phyloP scores from a whole-genome alignment of 108 stramenopile species.

The Nannochloropsis gaditana region DNA sequence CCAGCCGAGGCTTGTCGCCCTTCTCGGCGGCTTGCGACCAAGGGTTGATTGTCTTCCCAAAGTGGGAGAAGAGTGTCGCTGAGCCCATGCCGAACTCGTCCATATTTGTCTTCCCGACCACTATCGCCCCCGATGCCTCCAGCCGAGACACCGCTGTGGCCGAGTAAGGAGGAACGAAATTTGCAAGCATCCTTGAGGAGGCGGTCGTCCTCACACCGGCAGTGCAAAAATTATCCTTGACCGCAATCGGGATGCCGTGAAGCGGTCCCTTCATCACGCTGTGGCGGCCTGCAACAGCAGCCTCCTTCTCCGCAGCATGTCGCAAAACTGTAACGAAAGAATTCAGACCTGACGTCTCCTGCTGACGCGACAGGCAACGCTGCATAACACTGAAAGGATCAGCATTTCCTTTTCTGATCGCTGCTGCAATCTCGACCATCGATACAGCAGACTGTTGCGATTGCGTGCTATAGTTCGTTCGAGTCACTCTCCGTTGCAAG shows the following conservation, averaged over 20 bases:
- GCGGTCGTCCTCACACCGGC: slow-evolving; percentile 62
- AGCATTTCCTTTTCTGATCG: not conserved
- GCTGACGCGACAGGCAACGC: slow-evolving; percentile 15
- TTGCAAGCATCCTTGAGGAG: slow-evolving; percentile 63
- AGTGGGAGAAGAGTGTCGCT: slow-evolving; percentile 63
- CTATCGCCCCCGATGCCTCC: slow-evolving; percentile 64
- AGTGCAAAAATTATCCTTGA: slow-evolving; percentile 82
- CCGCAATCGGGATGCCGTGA: slow-evolving; percentile 71
- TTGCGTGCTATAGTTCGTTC: not conserved
- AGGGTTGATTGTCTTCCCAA: slow-evolving; percentile 51
- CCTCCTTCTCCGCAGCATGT: not conserved
- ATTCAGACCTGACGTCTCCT: not conserved
- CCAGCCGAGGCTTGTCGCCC: slow-evolving; percentile 28
- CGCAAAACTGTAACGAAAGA: not conserved
- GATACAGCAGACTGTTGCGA: not conserved
- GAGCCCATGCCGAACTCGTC: slow-evolving; percentile 93
- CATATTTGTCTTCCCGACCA: slow-evolving; percentile 77
- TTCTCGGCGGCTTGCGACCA: not conserved
- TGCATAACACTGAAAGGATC: not conserved
- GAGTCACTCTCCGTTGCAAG: not conserved
- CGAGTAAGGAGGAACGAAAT: slow-evolving; percentile 53
- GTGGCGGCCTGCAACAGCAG: not conserved
- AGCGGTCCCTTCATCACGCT: not conserved
- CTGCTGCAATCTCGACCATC: not conserved
- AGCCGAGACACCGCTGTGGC: slow-evolving; percentile 62